Evolutionary conservation across 768 basidiomycete genomes (phyloP), one percentile per base, ranked within the genome.

Genomic region (Pulveroboletus sp.): DNA sequence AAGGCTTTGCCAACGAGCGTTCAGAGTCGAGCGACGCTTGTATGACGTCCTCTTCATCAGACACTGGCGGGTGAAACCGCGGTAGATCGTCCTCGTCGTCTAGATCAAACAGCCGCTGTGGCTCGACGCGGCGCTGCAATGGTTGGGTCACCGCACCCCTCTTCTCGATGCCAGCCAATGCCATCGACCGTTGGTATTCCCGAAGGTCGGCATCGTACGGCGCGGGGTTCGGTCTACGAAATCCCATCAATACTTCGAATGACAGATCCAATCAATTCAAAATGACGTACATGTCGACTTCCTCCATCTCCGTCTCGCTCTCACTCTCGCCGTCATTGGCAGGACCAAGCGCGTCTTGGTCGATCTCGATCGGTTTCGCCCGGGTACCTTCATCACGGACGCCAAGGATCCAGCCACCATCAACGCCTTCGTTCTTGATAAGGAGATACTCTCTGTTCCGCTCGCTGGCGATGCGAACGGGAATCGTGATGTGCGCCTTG

Each of bases 401-500:
- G 4, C 95, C 95, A 16, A 99, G 73, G 34, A 94, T 83, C 95
- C 96, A 99, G 1, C 96, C 96, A 2, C 94, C 93, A 19, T 80
- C 83, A 14, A 72, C 81, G 29, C 86, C 85, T 54, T 91, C 84
- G 59, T 96, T 95, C 73, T 95, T 95, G 50, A 98, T 76, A 50
- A 99, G 75, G n/a, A 97, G 75, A 68, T 99, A 99, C 65, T 96
- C 85, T 64, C 82, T 85, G 62, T 98, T 97, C 53, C 94, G 74
- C 68, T 98, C 94, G 57, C 92, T 93, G 1, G 96, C 96, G 53
- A 99, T 89, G 19, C 96, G 81, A 27, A 95, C 80, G 32, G 95
- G 95, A 47, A 97, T 97, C 4, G 84, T 82, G 42, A 97, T 78
- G 63, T 92, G 80, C 0, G 91, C 89, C 61, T 85, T 91, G 48